phyloP scores from a whole-genome alignment of 176 grass and related monocot species.

The Zea luxurians region DNA sequence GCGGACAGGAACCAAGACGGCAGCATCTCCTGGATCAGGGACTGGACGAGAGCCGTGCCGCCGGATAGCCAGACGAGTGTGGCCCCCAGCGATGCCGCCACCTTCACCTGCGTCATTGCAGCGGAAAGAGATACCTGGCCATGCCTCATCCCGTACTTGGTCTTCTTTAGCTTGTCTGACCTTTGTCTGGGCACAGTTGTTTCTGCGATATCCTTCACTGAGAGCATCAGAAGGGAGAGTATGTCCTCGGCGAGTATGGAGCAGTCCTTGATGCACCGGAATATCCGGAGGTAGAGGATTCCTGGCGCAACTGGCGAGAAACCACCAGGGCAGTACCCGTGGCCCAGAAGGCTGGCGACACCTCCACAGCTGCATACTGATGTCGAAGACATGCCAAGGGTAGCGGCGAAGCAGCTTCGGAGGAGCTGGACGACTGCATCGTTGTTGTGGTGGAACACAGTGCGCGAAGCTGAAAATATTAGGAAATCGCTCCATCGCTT shows the following conservation, averaged over 20 bases:
- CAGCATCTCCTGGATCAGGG: constrained; percentile 85
- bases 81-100: constrained; percentile 69
- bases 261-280: constrained; percentile 92
- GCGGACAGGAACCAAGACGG: constrained; percentile 85
- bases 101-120: constrained; percentile 73
- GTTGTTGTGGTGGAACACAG: constrained; percentile 94
- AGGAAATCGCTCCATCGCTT: constrained; percentile 93
- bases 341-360: constrained; percentile 84
- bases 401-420: constrained; percentile 74
- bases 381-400: constrained; percentile 59
- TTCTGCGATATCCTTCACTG: constrained; percentile 78
- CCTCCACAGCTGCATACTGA: constrained; percentile 65
- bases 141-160: constrained; percentile 63
- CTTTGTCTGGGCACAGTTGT: constrained; percentile 50
- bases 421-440: constrained; percentile 82
- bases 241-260: constrained; percentile 79
- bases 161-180: constrained; percentile 61
- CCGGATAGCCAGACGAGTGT: constrained; percentile 87
- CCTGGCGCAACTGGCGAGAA: constrained; percentile 89
- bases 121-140: constrained; percentile 68
- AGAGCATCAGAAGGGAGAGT: constrained; percentile 69
- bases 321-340: constrained; percentile 89
- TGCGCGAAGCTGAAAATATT: constrained; percentile 88
- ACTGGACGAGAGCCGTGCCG: constrained; percentile 74
- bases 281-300: constrained; percentile 87